Percentiles rank a stretch among this genome's conserved stretches.
These are phyloP conservation scores for Rhizopogon roseolus DNA, from an alignment of 768 basidiomycete species.

Conservation along the genomic window DNA sequence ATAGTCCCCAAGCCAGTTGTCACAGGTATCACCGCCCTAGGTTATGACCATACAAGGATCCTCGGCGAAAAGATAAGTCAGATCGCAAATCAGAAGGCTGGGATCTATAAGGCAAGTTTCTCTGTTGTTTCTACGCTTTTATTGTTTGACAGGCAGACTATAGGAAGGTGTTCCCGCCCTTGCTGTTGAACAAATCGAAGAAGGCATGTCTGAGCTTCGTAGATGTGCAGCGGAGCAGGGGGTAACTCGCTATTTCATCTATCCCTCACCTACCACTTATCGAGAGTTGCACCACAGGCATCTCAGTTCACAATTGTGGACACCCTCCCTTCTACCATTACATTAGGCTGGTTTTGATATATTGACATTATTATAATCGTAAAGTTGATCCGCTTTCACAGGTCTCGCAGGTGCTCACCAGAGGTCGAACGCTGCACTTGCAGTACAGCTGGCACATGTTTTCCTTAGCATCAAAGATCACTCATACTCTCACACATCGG, in stretches of 20 bases:
- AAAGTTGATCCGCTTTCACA: slow-evolving; percentile 21
- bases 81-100: slow-evolving; percentile 94
- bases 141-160: neutral
- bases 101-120: slow-evolving; percentile 83
- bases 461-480: slow-evolving; percentile 46
- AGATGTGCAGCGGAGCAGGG: slow-evolving; percentile 61
- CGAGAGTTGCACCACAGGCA: slow-evolving; percentile 34
- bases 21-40: slow-evolving; percentile 86
- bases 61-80: slow-evolving; percentile 85
- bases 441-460: slow-evolving; percentile 62
- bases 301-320: slow-evolving; percentile 67
- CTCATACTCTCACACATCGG: neutral
- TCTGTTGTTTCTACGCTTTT: neutral
- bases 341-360: slow-evolving; percentile 47
- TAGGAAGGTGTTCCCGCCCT: slow-evolving; percentile 82
- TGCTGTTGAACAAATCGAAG: slow-evolving; percentile 70
- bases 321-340: slow-evolving; percentile 41
- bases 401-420: slow-evolving; percentile 89
- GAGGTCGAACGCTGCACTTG: slow-evolving; percentile 80
- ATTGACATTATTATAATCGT: neutral
- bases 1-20: slow-evolving; percentile 88
- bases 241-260: slow-evolving; percentile 31
- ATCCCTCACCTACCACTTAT: neutral
- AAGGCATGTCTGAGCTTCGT: slow-evolving; percentile 64
- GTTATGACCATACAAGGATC: slow-evolving; percentile 86